Evolutionary conservation across 768 basidiomycete species (phyloP), one percentile per base, ranked within the genome.

Genomic region (Pleurotus sapidus): DNA sequence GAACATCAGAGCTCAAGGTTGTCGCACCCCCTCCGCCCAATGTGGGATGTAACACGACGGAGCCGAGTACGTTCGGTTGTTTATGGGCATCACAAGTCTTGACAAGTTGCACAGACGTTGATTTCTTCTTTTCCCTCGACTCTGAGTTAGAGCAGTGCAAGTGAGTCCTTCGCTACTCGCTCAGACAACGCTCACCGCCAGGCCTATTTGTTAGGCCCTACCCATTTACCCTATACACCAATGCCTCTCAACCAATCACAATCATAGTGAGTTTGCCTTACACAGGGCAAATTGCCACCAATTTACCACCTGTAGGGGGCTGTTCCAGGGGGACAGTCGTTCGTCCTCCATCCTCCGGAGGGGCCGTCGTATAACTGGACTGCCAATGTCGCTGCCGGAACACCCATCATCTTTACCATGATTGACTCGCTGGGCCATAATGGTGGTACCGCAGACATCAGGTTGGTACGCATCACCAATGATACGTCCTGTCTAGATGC

Each of bases 391-490:
- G 75, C 76, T 34, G 78, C 80, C 6, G 84, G 84, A 4, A 89
- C 85, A 1, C 74, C 76, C 2, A 66, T 88, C 48, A 57, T 89
- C 15, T 88, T 88, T 50, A 62, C 77, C 39, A 75, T 88, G 80
- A 69, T 74, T 2, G 84, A 86, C 61, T 67, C 80, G 8, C 57
- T 62, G 47, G 79, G 81, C 11, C 70, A 74, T 46, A 73, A 77
- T 55, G 88, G 89, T 51, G 88, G 88, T 18, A 77, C 77, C 56
- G 84, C 85, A n/a, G 77, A 83, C 60, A 57, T 83, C n/a, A 62
- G 67, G 59, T 66, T 61, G 5, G 84, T 89, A 15, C 73, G 74
- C 6, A 65, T 65, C 30, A 79, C 84, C 2, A 75, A 75, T 58
- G 75, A 83, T 54, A 65, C 57, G 24, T 73, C 74, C n/a, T 91